These are phyloP conservation scores for Atkinsonella hypoxylon DNA, from an alignment of 2,329 filamentous ascomycete species.

Conservation along the genomic window DNA sequence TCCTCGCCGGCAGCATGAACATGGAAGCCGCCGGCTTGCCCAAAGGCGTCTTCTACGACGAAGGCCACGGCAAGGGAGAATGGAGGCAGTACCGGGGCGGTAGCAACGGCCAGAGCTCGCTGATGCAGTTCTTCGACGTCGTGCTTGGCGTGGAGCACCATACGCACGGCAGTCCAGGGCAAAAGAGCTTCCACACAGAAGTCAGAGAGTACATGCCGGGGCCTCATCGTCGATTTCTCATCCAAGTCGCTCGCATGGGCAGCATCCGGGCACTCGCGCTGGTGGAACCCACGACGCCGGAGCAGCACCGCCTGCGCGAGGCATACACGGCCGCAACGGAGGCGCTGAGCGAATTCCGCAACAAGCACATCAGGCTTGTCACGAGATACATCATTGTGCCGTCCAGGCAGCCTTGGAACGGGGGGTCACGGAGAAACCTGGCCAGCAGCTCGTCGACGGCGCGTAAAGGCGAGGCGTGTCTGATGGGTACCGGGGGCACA, in stretches of 20 bases:
- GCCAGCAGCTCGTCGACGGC: slow-evolving; percentile 32
- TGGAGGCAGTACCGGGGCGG: slow-evolving; percentile 79
- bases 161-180: slow-evolving; percentile 24
- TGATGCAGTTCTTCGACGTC: slow-evolving; percentile 89
- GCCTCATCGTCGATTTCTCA: slow-evolving; percentile 66
- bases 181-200: slow-evolving; percentile 41
- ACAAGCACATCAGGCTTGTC: slow-evolving; percentile 83
- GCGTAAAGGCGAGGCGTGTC: slow-evolving; percentile 26
- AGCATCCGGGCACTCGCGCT: slow-evolving; percentile 63
- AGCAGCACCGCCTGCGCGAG: slow-evolving; percentile 28
- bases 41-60: slow-evolving; percentile 73
- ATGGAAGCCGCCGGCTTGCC: slow-evolving; percentile 79
- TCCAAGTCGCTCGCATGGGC: slow-evolving; percentile 54
- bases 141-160: slow-evolving; percentile 71
- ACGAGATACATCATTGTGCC: slow-evolving; percentile 83
- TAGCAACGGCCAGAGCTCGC: slow-evolving; percentile 83
- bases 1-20: slow-evolving; percentile 82
- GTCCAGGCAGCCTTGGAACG: slow-evolving; percentile 33
- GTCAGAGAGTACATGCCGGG: slow-evolving; percentile 89
- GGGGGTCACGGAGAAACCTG: slow-evolving; percentile 25
- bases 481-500: slow-evolving; percentile 81
- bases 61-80: slow-evolving; percentile 49
- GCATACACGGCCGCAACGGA: slow-evolving; percentile 62
- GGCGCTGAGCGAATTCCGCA: slow-evolving; percentile 64
- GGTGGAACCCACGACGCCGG: slow-evolving; percentile 38